phyloP scores from a whole-genome alignment of 257 asterid genomes.

The Agastache rugosa region DNA sequence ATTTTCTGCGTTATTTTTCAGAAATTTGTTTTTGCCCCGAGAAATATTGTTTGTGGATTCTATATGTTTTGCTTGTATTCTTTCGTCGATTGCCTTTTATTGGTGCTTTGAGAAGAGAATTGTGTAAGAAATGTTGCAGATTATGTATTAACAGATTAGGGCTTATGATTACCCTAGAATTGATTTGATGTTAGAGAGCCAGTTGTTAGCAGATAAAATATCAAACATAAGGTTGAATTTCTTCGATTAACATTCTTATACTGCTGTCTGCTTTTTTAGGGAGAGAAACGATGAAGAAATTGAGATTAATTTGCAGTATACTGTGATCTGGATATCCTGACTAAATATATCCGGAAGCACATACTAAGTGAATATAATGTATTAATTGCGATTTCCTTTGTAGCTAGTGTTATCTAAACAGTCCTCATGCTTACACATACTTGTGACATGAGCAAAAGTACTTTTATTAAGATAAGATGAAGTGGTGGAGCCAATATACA shows the following conservation, averaged over 20 bases:
- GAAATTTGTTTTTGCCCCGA: not conserved
- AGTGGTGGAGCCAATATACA: too few species aligned
- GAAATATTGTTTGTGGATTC: not conserved
- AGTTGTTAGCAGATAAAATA: not conserved
- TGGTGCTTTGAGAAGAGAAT: not conserved
- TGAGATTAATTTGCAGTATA: constrained; percentile 4
- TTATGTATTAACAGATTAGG: not conserved
- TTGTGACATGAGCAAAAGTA: too few species aligned
- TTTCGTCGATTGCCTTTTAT: not conserved
- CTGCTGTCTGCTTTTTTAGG: not conserved
- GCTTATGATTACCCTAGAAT: not conserved
- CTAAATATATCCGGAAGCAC: too few species aligned
- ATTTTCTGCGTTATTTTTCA: not conserved
- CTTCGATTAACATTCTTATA: not conserved
- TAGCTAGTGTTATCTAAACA: too few species aligned
- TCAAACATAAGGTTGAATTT: not conserved
- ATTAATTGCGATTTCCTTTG: too few species aligned
- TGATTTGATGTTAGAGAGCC: not conserved
- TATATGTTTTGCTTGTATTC: not conserved
- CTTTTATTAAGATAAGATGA: too few species aligned
- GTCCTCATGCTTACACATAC: too few species aligned
- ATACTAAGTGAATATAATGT: too few species aligned
- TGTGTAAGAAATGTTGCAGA: too few species aligned
- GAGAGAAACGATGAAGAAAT: not conserved
- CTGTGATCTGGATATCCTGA: too few species aligned